Conservation (phyloP, 306 rosid species). For the Prinsepia uniflora region DNA sequence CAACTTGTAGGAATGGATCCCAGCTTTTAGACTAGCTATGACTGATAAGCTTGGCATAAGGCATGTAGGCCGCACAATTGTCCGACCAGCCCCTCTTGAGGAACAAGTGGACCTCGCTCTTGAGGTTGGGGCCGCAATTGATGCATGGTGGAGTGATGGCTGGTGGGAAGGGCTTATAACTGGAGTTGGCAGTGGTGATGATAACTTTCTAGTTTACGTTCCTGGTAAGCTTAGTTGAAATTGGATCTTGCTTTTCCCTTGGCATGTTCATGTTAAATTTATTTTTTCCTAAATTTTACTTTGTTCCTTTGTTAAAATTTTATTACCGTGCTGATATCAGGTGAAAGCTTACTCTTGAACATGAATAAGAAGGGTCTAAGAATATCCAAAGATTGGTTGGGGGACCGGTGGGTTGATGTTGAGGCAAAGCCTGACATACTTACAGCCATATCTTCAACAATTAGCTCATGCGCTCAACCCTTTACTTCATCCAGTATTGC, state of each 20-base stretch:
- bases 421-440: constrained; percentile 62
- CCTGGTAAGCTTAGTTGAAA: constrained; percentile 52
- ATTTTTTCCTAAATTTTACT: neutral
- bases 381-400: constrained; percentile 84
- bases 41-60: constrained; percentile 90
- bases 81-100: constrained; percentile 66
- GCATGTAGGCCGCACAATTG: constrained; percentile 60
- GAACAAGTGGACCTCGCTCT: constrained; percentile 45
- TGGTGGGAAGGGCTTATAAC: constrained; percentile 98
- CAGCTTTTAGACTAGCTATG: constrained; percentile 69
- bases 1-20: constrained; percentile 79
- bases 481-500: constrained; percentile 37
- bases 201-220: constrained; percentile 55
- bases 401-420: constrained; percentile 65
- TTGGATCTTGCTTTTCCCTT: constrained; percentile 1
- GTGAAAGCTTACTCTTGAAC: constrained; percentile 65
- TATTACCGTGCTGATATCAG: constrained; percentile 37
- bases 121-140: constrained; percentile 71
- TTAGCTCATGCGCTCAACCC: constrained; percentile 36
- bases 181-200: constrained; percentile 42
- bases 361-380: constrained; percentile 63
- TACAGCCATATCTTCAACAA: constrained; percentile 38
- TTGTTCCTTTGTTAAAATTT: constrained; percentile 8
- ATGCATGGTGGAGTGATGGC: constrained; percentile 99
- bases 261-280: constrained; percentile 1